phyloP scores from a whole-genome alignment of 169 alveolate species.

The Cryptosporidium meleagridis region DNA sequence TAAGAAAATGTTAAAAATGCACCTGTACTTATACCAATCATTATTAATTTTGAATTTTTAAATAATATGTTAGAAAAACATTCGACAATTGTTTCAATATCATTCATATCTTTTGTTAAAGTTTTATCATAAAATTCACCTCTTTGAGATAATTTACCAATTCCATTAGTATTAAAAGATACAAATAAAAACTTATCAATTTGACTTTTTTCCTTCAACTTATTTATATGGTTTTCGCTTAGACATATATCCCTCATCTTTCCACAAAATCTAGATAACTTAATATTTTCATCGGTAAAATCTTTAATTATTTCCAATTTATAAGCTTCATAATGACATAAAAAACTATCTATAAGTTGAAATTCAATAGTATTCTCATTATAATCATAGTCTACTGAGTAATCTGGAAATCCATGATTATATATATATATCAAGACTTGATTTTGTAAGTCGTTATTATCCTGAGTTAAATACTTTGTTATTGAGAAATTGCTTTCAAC shows the following conservation, averaged over 20 bases:
- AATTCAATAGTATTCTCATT: neutral
- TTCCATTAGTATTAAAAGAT: slow-evolving; percentile 65
- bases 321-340: neutral
- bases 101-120: slow-evolving; percentile 53
- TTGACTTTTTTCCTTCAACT: neutral
- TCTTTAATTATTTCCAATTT: neutral
- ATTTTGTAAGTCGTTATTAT: neutral
- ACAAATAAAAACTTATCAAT: slow-evolving; percentile 1
- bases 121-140: slow-evolving; percentile 55
- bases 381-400: slow-evolving; percentile 2
- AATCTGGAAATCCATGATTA: slow-evolving; percentile 74
- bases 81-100: slow-evolving; percentile 26
- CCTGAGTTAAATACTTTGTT: neutral
- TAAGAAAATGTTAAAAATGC: slow-evolving; percentile 67
- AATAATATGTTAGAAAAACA: slow-evolving; percentile 7
- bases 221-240: neutral
- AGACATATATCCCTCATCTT: slow-evolving; percentile 48
- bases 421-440: slow-evolving; percentile 16
- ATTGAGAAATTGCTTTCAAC: slow-evolving; percentile 13
- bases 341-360: neutral
- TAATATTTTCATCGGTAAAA: neutral
- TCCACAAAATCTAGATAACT: slow-evolving; percentile 27
- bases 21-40: slow-evolving; percentile 73
- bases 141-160: neutral
- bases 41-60: slow-evolving; percentile 38